These are phyloP conservation scores for Grigorovia humatica DNA, from an alignment of 805 yeast species.

Conservation along the genomic window DNA sequence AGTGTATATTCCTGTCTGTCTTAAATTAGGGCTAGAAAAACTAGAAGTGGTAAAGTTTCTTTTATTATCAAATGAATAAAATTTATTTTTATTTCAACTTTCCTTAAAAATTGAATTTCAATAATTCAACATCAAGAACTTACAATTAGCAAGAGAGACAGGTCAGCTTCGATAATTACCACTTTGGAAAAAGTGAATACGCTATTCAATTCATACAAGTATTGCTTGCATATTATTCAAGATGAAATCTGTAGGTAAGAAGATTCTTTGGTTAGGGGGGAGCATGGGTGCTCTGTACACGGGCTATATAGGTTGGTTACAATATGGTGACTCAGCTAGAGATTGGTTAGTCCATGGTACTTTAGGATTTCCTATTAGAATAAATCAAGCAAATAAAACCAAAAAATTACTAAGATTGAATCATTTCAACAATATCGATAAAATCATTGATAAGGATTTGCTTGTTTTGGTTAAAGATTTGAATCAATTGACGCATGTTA, in stretches of 20 bases:
- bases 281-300: constrained; percentile 44
- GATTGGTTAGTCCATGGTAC: constrained; percentile 43
- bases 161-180: too few relatives aligned
- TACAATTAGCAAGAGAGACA: too few relatives aligned
- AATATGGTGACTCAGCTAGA: constrained; percentile 35
- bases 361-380: constrained; percentile 12
- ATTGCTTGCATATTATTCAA: not conserved
- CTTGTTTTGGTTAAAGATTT: constrained; percentile 19
- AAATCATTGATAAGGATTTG: not conserved
- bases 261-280: not conserved
- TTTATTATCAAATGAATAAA: not conserved
- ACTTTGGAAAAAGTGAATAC: too few relatives aligned
- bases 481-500: constrained; percentile 26
- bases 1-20: not conserved
- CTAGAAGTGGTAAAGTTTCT: too few relatives aligned
- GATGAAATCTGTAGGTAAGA: not conserved
- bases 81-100: too few relatives aligned
- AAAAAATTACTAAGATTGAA: not conserved
- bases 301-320: constrained; percentile 40
- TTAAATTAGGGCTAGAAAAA: not conserved
- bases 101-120: not conserved
- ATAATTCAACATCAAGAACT: not conserved
- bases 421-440: not conserved
- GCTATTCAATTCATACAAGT: not conserved
- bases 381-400: constrained; percentile 1